Conservation (phyloP, 2,329 filamentous ascomycete species). For the Ophiostoma perfectum region DNA sequence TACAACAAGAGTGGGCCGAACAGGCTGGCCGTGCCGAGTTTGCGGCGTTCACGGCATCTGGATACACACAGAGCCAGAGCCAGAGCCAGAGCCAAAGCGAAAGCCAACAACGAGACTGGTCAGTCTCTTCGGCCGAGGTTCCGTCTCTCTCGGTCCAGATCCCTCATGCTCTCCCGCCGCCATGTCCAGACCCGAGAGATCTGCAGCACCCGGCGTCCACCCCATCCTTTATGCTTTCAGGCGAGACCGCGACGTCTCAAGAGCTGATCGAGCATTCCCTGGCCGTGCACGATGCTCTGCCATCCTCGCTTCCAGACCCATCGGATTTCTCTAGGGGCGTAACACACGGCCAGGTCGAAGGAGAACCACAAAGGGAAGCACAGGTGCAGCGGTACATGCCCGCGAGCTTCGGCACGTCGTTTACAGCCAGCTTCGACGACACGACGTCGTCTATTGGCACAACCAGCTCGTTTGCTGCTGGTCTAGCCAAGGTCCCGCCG, state of each 20-base stretch:
- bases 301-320: constrained; percentile 52
- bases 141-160: constrained; percentile 33
- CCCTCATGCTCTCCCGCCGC: constrained; percentile 34
- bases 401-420: neutral
- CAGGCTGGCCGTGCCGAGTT: neutral
- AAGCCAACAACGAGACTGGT: constrained; percentile 36
- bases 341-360: neutral
- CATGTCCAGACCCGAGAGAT: constrained; percentile 27
- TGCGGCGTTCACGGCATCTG: neutral
- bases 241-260: constrained; percentile 39
- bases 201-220: constrained; percentile 16
- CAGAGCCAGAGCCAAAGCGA: neutral
- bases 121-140: constrained; percentile 41
- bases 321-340: neutral
- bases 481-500: constrained; percentile 17
- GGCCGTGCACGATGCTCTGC: constrained; percentile 59
- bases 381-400: neutral
- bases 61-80: neutral
- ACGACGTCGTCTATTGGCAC: too few species aligned
- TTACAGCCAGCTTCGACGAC: neutral
- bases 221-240: constrained; percentile 19
- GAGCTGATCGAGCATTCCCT: constrained; percentile 77
- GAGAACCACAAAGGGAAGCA: neutral
- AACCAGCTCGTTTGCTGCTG: neutral
- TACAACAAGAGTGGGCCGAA: constrained; percentile 1